A percentile compares a stretch with the other conserved stretches of the same genome.
Evolutionary conservation across 257 asterid genomes (phyloP).

Genomic region (Scutellaria barbata): DNA sequence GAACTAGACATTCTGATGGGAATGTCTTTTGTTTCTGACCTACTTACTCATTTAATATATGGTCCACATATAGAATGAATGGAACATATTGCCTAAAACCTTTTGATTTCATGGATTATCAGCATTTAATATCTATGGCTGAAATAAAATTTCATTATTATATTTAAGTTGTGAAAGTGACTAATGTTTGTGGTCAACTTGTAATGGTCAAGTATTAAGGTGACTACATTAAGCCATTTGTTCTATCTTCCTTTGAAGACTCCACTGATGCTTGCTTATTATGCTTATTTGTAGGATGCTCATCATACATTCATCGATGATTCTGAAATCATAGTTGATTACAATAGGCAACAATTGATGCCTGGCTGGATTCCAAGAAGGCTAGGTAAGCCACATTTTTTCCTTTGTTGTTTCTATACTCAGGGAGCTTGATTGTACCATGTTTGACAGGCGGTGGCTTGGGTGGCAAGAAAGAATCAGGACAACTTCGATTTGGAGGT

Average conservation of each 20-base stretch:
- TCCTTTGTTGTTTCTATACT: constrained; percentile 20
- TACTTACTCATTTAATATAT: no score
- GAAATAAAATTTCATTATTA: neutral
- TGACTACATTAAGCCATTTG: constrained; percentile 10
- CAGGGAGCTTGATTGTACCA: constrained; percentile 24
- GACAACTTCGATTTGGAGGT: constrained; percentile 98
- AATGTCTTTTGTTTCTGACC: no score
- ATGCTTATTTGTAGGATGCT: constrained; percentile 62
- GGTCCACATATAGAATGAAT: neutral
- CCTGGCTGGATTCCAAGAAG: constrained; percentile 99
- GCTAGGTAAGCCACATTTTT: constrained; percentile 56
- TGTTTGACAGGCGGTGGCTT: constrained; percentile 84
- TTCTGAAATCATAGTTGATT: constrained; percentile 92
- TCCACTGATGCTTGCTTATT: constrained; percentile 29
- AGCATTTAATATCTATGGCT: constrained; percentile 20
- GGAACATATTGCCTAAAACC: neutral
- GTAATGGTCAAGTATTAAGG: constrained; percentile 21
- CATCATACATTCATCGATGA: constrained; percentile 80
- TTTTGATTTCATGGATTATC: neutral
- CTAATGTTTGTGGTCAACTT: neutral
- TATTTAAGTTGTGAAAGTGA: constrained; percentile 17
- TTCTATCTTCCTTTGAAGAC: constrained; percentile 24
- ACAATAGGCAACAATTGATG: constrained; percentile 93
- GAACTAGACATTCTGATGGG: no score
- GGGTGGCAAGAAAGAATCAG: constrained; percentile 97